phyloP scores from a whole-genome alignment of 805 yeast species.

The Myxozyma neglecta region DNA sequence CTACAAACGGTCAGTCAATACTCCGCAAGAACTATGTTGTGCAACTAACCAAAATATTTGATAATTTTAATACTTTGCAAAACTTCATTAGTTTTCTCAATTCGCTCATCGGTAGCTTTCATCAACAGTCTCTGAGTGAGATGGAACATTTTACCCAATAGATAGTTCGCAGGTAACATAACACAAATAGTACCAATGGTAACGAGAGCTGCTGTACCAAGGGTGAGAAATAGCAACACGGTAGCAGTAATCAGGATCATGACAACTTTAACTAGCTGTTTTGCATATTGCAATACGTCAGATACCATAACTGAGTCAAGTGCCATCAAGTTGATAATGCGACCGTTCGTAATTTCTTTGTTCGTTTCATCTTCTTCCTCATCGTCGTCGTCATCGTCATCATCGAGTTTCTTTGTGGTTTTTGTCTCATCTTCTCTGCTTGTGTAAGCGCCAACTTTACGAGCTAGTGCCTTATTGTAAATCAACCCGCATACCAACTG shows the following conservation, averaged over 20 bases:
- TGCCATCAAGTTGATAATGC: slow-evolving; percentile 66
- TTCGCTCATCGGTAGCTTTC: slow-evolving; percentile 80
- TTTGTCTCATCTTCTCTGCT: slow-evolving; percentile 41
- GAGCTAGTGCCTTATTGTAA: slow-evolving; percentile 85
- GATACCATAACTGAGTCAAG: slow-evolving; percentile 13
- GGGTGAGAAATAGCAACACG: slow-evolving; percentile 5
- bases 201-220: slow-evolving; percentile 20
- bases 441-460: slow-evolving; percentile 67
- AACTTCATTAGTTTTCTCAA: slow-evolving; percentile 87
- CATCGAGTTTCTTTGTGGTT: neutral
- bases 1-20: slow-evolving; percentile 37
- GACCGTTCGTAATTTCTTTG: slow-evolving; percentile 16
- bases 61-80: slow-evolving; percentile 88
- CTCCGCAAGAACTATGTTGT: neutral
- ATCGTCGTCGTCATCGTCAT: neutral
- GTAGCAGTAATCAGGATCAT: slow-evolving; percentile 8
- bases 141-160: slow-evolving; percentile 61
- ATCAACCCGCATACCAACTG: slow-evolving; percentile 86
- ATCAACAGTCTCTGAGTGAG: slow-evolving; percentile 67
- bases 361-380: slow-evolving; percentile 7
- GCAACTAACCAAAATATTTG: slow-evolving; percentile 65
- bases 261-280: slow-evolving; percentile 42
- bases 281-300: slow-evolving; percentile 6
- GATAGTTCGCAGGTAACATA: slow-evolving; percentile 69
- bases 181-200: slow-evolving; percentile 10